Conservation (phyloP, 352 stramenopile species). For the Nothophytophthora sp. region DNA sequence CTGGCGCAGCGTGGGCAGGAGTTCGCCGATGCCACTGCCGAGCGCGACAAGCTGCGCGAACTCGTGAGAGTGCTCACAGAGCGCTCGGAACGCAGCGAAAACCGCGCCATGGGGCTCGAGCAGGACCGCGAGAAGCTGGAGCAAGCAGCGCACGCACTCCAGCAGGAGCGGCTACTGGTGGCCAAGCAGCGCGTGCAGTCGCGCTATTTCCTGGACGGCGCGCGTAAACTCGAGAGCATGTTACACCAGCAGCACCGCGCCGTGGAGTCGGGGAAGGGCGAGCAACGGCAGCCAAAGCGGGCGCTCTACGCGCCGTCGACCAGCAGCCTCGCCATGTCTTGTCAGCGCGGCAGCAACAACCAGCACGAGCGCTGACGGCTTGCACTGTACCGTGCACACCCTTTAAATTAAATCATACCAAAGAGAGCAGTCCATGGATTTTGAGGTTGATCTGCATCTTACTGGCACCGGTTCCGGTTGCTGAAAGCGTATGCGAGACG, state of each 20-base stretch:
- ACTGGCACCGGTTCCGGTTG: too few relatives aligned
- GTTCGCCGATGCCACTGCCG: slow-evolving; percentile 30
- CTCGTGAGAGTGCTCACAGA: slow-evolving; percentile 39
- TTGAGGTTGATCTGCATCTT: slow-evolving; percentile 19
- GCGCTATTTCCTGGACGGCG: slow-evolving; percentile 70
- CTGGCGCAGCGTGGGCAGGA: slow-evolving; percentile 42
- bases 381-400: too few relatives aligned
- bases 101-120: slow-evolving; percentile 33
- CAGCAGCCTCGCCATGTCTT: background rate
- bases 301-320: background rate
- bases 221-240: slow-evolving; percentile 62
- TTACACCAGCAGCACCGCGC: slow-evolving; percentile 52
- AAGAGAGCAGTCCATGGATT: slow-evolving; percentile 4
- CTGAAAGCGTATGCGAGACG: too few relatives aligned
- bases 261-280: slow-evolving; percentile 20
- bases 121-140: slow-evolving; percentile 53
- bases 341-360: slow-evolving; percentile 8
- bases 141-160: slow-evolving; percentile 48
- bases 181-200: slow-evolving; percentile 79
- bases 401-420: too few relatives aligned
- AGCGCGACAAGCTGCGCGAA: slow-evolving; percentile 42
- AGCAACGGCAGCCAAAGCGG: background rate
- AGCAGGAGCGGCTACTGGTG: slow-evolving; percentile 69
- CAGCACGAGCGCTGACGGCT: slow-evolving; percentile 17
- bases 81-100: slow-evolving; percentile 34